phyloP scores from a whole-genome alignment of 169 alveolate species.

The Eimeria falciformis region DNA sequence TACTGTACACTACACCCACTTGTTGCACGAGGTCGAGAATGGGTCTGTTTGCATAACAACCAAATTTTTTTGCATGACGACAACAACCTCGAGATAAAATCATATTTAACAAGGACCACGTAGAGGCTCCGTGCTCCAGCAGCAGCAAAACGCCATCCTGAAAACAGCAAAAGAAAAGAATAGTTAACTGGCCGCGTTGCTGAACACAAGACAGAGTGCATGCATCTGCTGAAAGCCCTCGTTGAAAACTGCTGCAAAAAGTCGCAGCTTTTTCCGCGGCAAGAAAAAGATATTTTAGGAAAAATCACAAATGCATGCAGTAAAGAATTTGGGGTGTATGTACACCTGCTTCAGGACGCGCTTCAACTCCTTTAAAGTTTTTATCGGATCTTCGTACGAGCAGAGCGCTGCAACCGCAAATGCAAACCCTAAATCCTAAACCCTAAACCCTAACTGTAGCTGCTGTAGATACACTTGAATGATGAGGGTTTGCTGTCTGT shows the following conservation, averaged over 20 bases:
- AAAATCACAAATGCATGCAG: not conserved
- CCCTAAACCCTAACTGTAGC: not conserved
- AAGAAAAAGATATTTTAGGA: not conserved
- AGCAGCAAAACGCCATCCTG: slow-evolving; percentile 60
- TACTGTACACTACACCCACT: not conserved
- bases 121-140: slow-evolving; percentile 67
- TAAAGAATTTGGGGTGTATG: not conserved
- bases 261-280: not conserved
- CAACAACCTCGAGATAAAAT: not conserved
- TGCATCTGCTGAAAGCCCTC: no score
- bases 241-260: no score
- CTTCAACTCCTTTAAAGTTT: slow-evolving; percentile 61
- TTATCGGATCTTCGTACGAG: slow-evolving; percentile 71
- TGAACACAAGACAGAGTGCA: no score
- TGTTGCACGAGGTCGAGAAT: slow-evolving; percentile 8
- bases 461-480: not conserved
- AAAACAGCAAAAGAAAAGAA: no score
- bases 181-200: no score
- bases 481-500: not conserved
- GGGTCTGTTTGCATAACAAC: slow-evolving; percentile 64
- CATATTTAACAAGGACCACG: slow-evolving; percentile 31
- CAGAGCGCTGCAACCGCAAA: slow-evolving; percentile 42
- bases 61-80: slow-evolving; percentile 55
- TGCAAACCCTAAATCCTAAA: slow-evolving; percentile 22
- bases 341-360: slow-evolving; percentile 59